Percentiles rank a stretch among this genome's conserved stretches.
Conservation (phyloP, 371 early-diverging fungal species). For the Fennellomyces sp. region DNA sequence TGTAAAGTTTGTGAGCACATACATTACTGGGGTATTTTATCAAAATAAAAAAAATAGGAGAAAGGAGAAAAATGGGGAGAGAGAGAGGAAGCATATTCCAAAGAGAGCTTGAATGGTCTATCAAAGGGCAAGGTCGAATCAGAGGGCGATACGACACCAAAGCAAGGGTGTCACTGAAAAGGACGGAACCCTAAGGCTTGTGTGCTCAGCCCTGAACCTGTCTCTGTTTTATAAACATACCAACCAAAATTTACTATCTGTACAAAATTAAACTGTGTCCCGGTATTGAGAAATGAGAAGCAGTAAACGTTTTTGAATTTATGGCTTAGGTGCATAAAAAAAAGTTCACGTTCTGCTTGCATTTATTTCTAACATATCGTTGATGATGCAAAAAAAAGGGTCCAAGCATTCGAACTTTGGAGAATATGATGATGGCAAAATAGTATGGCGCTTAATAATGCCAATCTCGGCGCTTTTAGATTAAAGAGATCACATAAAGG, state of each 20-base stretch:
- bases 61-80: not conserved
- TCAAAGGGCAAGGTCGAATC: not conserved
- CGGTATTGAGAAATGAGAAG: not conserved
- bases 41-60: not conserved
- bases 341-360: not conserved
- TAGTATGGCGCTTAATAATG: not conserved
- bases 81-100: not conserved
- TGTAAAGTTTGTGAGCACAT: not conserved
- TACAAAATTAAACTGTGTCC: too few relatives aligned
- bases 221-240: too few relatives aligned
- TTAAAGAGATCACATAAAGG: conserved; percentile 1
- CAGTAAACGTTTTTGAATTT: not conserved
- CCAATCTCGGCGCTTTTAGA: conserved; percentile 6
- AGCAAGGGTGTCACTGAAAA: conserved; percentile 5
- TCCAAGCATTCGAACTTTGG: not conserved
- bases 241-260: too few relatives aligned
- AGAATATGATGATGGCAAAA: not conserved
- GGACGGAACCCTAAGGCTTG: conserved; percentile 8
- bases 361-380: not conserved
- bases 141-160: conserved; percentile 1
- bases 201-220: too few relatives aligned
- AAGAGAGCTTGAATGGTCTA: not conserved
- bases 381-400: not conserved
- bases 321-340: not conserved
- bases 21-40: not conserved